Conservation (phyloP, 192 early-diverging fungal species). For the Coemansia sp. region DNA sequence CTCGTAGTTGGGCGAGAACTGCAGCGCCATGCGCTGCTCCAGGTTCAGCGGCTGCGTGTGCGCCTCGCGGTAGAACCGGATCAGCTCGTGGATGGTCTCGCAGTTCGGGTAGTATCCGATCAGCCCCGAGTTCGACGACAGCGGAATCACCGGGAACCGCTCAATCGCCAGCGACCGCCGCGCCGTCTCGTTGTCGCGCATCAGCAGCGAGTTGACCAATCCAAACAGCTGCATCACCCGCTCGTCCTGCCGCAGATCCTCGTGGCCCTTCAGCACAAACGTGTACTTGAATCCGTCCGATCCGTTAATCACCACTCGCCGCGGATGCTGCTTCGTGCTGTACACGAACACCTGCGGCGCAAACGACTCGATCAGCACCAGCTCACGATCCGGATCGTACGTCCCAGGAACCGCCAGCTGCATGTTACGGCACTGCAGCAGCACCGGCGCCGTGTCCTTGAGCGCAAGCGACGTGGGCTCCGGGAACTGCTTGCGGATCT, state of each 20-base stretch:
- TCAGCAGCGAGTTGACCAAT: slow-evolving; percentile 90
- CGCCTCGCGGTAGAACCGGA: slow-evolving; percentile 84
- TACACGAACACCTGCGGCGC: slow-evolving; percentile 79
- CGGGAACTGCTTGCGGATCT: slow-evolving; percentile 80
- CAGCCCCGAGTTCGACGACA: slow-evolving; percentile 95
- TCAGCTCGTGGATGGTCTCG: slow-evolving; percentile 90
- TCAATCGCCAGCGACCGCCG: slow-evolving; percentile 91
- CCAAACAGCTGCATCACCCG: slow-evolving; percentile 99
- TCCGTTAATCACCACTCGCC: slow-evolving; percentile 80
- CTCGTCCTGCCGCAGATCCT: slow-evolving; percentile 98
- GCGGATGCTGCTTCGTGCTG: slow-evolving; percentile 90
- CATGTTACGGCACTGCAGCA: slow-evolving; percentile 82
- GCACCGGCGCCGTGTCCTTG: slow-evolving; percentile 86
- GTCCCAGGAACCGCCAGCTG: slow-evolving; percentile 87
- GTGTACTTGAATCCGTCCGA: slow-evolving; percentile 89
- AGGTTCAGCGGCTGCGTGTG: slow-evolving; percentile 84
- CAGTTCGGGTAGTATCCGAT: slow-evolving; percentile 95
- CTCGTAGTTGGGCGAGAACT: slow-evolving; percentile 94
- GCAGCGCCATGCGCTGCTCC: slow-evolving; percentile 85
- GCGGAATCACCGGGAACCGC: slow-evolving; percentile 91
- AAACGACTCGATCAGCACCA: slow-evolving; percentile 90
- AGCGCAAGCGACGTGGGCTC: slow-evolving; percentile 78
- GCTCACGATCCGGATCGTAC: slow-evolving; percentile 82
- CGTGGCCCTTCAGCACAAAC: slow-evolving; percentile 94
- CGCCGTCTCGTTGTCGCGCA: slow-evolving; percentile 85